phyloP scores from a whole-genome alignment of 164 flowering plant genomes.

The Sextonia rubra region DNA sequence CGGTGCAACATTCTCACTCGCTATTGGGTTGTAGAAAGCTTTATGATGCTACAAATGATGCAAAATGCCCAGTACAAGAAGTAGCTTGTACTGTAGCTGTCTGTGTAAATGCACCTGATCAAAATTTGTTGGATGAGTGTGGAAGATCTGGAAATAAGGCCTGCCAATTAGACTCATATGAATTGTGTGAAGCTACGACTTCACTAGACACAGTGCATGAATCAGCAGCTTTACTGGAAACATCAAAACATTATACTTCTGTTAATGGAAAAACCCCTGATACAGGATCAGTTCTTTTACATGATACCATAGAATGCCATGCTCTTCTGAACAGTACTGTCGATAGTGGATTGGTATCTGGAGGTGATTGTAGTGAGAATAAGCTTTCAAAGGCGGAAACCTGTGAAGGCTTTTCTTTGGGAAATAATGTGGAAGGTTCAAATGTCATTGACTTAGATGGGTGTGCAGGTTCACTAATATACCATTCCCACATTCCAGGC shows the following conservation, averaged over 20 bases:
- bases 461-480: slow-evolving; percentile 23
- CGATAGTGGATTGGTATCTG: slow-evolving; percentile 27
- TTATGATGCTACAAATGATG: slow-evolving; percentile 38
- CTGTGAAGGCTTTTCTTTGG: slow-evolving; percentile 27
- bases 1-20: slow-evolving; percentile 33
- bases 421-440: slow-evolving; percentile 21
- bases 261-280: slow-evolving; percentile 25
- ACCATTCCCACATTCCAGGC: slow-evolving; percentile 24
- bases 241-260: slow-evolving; percentile 17
- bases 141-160: slow-evolving; percentile 22
- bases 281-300: slow-evolving; percentile 20
- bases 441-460: slow-evolving; percentile 21
- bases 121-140: slow-evolving; percentile 21
- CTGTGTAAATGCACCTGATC: slow-evolving; percentile 25
- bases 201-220: slow-evolving; percentile 36
- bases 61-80: slow-evolving; percentile 32
- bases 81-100: slow-evolving; percentile 25
- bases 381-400: slow-evolving; percentile 29
- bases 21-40: slow-evolving; percentile 37
- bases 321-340: slow-evolving; percentile 26
- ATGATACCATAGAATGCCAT: slow-evolving; percentile 26
- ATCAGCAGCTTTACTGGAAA: slow-evolving; percentile 22
- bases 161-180: slow-evolving; percentile 26
- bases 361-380: slow-evolving; percentile 30
- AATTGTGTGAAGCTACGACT: slow-evolving; percentile 26